Percentiles rank a stretch among this genome's conserved stretches.
Conservation (phyloP, 495 filamentous ascomycete genomes). For the Trichodelitschia bisporula region DNA sequence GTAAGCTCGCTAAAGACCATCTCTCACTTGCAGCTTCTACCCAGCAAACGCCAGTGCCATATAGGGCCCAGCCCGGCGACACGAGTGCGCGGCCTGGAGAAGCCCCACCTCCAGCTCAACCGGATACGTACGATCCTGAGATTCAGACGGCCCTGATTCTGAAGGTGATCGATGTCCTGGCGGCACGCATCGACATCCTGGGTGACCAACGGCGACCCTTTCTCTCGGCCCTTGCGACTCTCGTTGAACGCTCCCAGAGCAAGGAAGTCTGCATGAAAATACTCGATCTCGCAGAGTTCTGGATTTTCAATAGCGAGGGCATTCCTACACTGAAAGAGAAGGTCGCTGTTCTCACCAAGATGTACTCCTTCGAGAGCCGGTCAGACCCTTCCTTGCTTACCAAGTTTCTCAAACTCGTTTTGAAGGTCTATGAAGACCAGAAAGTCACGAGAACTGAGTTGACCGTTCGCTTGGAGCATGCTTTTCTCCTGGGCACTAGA, state of each 20-base stretch:
- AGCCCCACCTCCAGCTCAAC: conserved; percentile 21
- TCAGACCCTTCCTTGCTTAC: conserved; percentile 59
- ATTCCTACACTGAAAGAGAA: conserved; percentile 97
- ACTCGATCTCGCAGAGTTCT: conserved; percentile 74
- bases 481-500: conserved; percentile 85
- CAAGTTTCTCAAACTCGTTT: conserved; percentile 85
- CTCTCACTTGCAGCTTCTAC: conserved; percentile 54
- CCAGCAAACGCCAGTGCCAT: conserved; percentile 14
- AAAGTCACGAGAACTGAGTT: conserved; percentile 88
- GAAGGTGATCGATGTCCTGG: conserved; percentile 80
- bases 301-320: conserved; percentile 85
- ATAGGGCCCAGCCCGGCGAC: conserved; percentile 5
- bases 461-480: conserved; percentile 88
- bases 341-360: conserved; percentile 88
- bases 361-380: conserved; percentile 80
- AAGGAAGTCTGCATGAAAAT: conserved; percentile 72
- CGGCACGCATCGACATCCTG: conserved; percentile 78
- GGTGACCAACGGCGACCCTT: conserved; percentile 81
- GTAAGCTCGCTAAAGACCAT: conserved; percentile 86
- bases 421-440: conserved; percentile 88
- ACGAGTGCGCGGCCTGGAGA: conserved; percentile 7
- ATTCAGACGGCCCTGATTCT: conserved; percentile 70
- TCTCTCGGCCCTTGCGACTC: conserved; percentile 73
- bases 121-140: conserved; percentile 55
- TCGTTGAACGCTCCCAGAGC: conserved; percentile 84